These are phyloP conservation scores for Ogataea paraovalis DNA, from an alignment of 805 yeast species.

Conservation along the genomic window DNA sequence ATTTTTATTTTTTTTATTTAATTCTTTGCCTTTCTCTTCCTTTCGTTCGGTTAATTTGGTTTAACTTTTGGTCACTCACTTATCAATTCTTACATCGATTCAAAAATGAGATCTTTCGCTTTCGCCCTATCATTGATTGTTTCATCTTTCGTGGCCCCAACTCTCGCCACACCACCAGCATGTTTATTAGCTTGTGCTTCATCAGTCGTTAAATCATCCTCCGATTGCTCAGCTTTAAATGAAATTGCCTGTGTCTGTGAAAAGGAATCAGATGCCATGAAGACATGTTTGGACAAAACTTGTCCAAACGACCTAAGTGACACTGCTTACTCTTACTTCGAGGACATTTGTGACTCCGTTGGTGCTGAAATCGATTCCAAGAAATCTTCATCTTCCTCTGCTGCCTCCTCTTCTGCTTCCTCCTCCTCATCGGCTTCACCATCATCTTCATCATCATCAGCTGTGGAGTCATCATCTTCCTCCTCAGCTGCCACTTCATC, in stretches of 20 bases:
- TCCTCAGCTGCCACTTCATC: slow-evolving; percentile 31
- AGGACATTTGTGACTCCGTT: slow-evolving; percentile 46
- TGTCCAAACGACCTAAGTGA: slow-evolving; percentile 66
- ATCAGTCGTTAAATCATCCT: slow-evolving; percentile 51
- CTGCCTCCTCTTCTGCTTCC: slow-evolving; percentile 24
- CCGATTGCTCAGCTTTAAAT: slow-evolving; percentile 54
- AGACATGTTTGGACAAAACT: slow-evolving; percentile 56
- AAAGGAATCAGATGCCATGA: slow-evolving; percentile 47
- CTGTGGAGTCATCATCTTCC: slow-evolving; percentile 16
- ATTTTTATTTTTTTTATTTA: background rate
- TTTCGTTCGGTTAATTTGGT: background rate
- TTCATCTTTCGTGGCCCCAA: slow-evolving; percentile 36
- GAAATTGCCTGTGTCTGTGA: slow-evolving; percentile 69
- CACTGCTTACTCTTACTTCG: slow-evolving; percentile 57
- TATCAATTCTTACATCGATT: slow-evolving; percentile 1
- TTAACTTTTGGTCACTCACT: background rate
- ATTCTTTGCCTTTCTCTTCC: background rate
- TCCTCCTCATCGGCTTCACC: slow-evolving; percentile 27
- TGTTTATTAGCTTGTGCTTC: slow-evolving; percentile 88
- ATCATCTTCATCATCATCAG: slow-evolving; percentile 20
- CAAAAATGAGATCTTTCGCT: slow-evolving; percentile 20
- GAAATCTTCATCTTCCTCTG: slow-evolving; percentile 22
- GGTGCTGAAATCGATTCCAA: slow-evolving; percentile 28
- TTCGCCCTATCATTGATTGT: slow-evolving; percentile 31
- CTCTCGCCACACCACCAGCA: slow-evolving; percentile 78